Conservation (phyloP, 2,329 filamentous ascomycete species). For the Cercospora sp. region DNA sequence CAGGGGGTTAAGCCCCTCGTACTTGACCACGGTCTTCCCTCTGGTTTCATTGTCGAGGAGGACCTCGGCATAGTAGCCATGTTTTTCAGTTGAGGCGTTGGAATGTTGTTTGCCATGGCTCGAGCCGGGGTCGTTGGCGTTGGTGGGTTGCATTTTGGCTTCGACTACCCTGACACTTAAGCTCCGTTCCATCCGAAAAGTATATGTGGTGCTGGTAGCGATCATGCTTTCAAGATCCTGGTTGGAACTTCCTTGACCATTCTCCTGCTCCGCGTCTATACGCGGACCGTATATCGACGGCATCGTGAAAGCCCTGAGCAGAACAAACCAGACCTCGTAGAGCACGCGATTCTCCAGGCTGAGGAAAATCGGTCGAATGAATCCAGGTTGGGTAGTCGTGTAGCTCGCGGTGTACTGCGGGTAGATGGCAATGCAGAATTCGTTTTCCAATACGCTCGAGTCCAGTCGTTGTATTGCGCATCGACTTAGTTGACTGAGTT, state of each 20-base stretch:
- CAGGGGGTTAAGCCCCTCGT: constrained; percentile 71
- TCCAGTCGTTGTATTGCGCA: constrained; percentile 90
- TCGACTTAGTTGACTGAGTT: constrained; percentile 83
- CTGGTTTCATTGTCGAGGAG: constrained; percentile 77
- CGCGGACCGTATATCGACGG: constrained; percentile 78
- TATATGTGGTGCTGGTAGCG: constrained; percentile 52
- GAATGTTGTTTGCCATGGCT: constrained; percentile 16
- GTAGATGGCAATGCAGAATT: constrained; percentile 93
- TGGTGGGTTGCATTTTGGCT: constrained; percentile 54
- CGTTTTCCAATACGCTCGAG: constrained; percentile 84
- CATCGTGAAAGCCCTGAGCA: constrained; percentile 86
- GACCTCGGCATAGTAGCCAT: constrained; percentile 78
- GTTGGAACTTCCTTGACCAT: constrained; percentile 20
- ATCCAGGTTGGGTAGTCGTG: constrained; percentile 63
- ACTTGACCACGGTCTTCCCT: constrained; percentile 71
- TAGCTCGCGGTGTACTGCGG: constrained; percentile 82
- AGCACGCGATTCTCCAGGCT: constrained; percentile 81
- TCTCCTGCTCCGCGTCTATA: constrained; percentile 29
- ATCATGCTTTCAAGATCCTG: constrained; percentile 31
- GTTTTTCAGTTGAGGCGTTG: constrained; percentile 39
- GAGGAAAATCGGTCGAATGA: constrained; percentile 85
- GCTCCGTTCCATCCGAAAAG: constrained; percentile 67
- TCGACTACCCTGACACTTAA: constrained; percentile 63
- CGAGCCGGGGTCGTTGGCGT: constrained; percentile 29
- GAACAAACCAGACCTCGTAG: constrained; percentile 97